Base-by-base conservation (phyloP, 768 basidiomycete species). In the Leccinum ochraceum region DNA sequence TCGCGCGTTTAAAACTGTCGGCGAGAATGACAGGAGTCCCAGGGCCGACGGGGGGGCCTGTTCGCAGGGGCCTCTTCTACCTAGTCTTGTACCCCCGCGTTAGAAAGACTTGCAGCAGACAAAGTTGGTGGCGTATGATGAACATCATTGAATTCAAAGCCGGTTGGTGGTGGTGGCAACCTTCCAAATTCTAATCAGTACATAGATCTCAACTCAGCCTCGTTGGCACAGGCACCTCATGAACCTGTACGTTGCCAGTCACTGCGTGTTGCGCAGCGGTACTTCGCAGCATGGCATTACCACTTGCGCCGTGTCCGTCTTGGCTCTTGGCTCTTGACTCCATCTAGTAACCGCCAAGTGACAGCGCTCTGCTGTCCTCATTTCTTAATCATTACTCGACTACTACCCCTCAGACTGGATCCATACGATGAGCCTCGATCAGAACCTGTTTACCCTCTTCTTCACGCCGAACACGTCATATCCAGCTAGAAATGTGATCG, bases 371-470 rank as follows among this genome's bases (percentile, higher is more conserved):
- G 39, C 42, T 42, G 17, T n/a, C 42, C n/a, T 20, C 42, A 20
- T 46, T 20, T 6, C 44, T 9, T n/a, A 20, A 20, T 10, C 39
- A 42, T 9, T 8, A 32, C 30, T 32, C 0, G 7, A 17, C 1
- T 39, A 39, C 16, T 13, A 5, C 36, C 13, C 13, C 28, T 0
- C 28, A 30, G 8, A 30, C 28, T 37, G 3, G 37, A 37, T 42
- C 39, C 17, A 11, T 24, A 6, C 9, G 28, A 93, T 93, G 92
- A 90, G 90, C 69, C 78, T 94, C 57, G 92, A 94, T 73, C 83
- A 91, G 73, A 94, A 93, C 71, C 78, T 94, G 11, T 94, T 94
- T 77, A 94, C 92, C 3, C 85, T 94, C 57, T 74, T 82, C 63
- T 75, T 92, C 58, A 81, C 82, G 0, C 83, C 84, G 6, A 83